Base-by-base conservation (phyloP, 768 basidiomycete genomes). In the Russula compacta region DNA sequence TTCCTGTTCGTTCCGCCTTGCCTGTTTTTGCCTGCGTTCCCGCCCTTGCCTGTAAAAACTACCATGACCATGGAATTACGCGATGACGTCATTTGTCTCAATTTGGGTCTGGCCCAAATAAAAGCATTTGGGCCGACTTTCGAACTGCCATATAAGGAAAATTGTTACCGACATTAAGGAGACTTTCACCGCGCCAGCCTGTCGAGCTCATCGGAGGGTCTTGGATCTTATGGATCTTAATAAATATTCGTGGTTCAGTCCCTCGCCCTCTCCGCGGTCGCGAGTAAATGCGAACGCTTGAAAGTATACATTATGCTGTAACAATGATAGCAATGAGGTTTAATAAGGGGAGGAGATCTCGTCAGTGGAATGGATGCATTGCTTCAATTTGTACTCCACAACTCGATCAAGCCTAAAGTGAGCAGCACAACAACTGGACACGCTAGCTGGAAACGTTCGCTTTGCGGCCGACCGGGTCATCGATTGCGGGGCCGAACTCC, bases 21-120 rank as follows among this genome's bases (percentile, higher is more conserved):
- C 48, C 53, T 14, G 39, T 19, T 33, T 56, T 55, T 55, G 32
- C 44, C 42, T 44, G 29, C 54, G 0, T 49, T 56, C 40, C 35
- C 42, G 43, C 38, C 36, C 44, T n/a, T 24, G 47, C 39, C 52
- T 60, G 56, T 62, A 57, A 62, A 61, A 57, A 52, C 50, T 36
- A 58, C 35, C 21, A 29, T 44, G 21, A 39, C 24, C 55, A 51
- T 48, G 29, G 56, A 53, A 44, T 33, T 19, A 17, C 35, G 56
- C 46, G 61, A 62, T 62, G 61, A 62, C 61, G 61, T 58, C 61
- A 62, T 58, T 48, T n/a, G 43, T 48, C 35, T 32, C 38, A 38
- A 42, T 35, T 46, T 14, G 48, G 59, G 54, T 47, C 59, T 40
- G 58, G 42, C 24, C 24, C 24, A 29, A 14, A 51, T 54, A 15